Conservation (phyloP, 139 green algal genomes). For the Dunaliella sp. region DNA sequence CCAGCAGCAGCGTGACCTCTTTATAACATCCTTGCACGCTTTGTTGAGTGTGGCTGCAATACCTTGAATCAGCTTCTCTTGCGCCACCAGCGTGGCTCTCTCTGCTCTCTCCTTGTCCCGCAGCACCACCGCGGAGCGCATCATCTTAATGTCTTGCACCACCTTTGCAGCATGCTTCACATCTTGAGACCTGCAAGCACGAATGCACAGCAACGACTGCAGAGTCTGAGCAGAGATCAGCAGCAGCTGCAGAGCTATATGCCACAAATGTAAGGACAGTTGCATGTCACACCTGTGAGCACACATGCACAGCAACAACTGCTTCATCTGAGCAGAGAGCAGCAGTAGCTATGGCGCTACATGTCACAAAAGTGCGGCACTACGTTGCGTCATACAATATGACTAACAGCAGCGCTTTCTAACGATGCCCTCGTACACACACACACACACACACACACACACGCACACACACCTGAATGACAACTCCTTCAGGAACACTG, state of each 20-base stretch:
- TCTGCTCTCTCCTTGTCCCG: slow-evolving; percentile 91
- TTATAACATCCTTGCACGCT: not conserved
- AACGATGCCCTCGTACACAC: not conserved
- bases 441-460: not conserved
- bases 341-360: too few relatives aligned
- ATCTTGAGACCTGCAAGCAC: slow-evolving; percentile 72
- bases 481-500: slow-evolving; percentile 91
- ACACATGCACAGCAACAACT: too few relatives aligned
- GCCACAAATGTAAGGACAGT: too few relatives aligned
- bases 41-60: too few relatives aligned
- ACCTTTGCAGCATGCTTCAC: slow-evolving; percentile 49
- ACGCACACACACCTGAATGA: slow-evolving; percentile 64
- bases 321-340: too few relatives aligned
- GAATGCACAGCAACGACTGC: too few relatives aligned
- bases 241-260: too few relatives aligned
- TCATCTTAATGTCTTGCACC: slow-evolving; percentile 80
- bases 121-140: slow-evolving; percentile 71
- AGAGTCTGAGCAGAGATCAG: too few relatives aligned
- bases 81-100: slow-evolving; percentile 89
- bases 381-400: too few relatives aligned
- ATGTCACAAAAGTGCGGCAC: too few relatives aligned
- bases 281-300: too few relatives aligned
- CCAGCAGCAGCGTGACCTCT: not conserved
- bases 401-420: not conserved
- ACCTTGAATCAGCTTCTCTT: slow-evolving; percentile 84